Base-by-base conservation (phyloP, 257 asterid genomes). In the Solanum bulbocastanum region DNA sequence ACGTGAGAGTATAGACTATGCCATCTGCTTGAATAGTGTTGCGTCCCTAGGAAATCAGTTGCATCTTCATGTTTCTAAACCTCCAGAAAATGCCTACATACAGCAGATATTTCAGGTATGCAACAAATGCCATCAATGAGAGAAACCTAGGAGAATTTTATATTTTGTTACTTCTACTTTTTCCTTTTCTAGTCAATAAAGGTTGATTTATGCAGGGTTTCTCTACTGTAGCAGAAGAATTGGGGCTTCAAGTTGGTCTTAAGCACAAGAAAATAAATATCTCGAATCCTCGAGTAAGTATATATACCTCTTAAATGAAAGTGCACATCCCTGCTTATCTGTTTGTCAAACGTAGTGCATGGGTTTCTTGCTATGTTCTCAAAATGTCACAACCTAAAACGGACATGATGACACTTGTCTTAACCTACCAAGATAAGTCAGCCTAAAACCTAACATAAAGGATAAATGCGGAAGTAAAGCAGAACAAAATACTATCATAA, bases 211-310 rank as follows among this genome's bases (percentile, higher is more conserved):
- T 94, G 88, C 97, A 96, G 99, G 96, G 94, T 89, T 92, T 97
- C 86, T 96, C 98, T 89, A 90, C 88, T 76, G 98, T 96, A 37
- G 94, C 98, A 16, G 91, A 92, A 86, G 95, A 96, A 89, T 86
- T 94, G 94, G 99, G 98, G 87, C 93, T 96, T 86, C 91, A 94
- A 86, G 95, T 97, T 86, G 96, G 94, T 79, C 90, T 97, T 89
- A 96, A 96, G 93, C 99, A 97, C 98, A 96, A 97, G 92, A 96
- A 96, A 92, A 97, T 97, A 87, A 97, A 97, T 94, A 95, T 97
- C 88, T 97, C 99, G 15, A 94, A 97, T 91, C 92, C 96, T 89
- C 95, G 99, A 92, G 99, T 96, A 92, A 93, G 98, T 92, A 66
- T 35, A 81, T 81, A 46, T 56, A 30, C 85, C 11, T 15, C 40